Conservation (phyloP, 306 rosid species). For the Corylus avellana region DNA sequence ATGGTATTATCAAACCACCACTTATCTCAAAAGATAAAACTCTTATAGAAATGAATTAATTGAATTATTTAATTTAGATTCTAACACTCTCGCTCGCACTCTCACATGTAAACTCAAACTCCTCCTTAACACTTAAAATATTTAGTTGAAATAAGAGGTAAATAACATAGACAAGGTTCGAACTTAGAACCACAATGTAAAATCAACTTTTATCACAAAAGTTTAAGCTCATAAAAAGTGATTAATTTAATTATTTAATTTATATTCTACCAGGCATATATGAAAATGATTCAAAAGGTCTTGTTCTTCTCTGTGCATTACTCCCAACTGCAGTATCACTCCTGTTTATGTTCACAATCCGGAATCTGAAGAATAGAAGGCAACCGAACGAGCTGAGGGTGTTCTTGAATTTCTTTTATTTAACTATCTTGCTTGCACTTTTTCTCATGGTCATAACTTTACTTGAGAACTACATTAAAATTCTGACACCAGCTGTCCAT, state of each 20-base stretch:
- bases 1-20: constrained; percentile 4
- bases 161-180: no score
- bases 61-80: no score
- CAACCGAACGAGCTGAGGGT: constrained; percentile 35
- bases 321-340: constrained; percentile 42
- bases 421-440: constrained; percentile 41
- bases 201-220: no score
- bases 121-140: no score
- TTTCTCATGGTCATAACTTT: constrained; percentile 41
- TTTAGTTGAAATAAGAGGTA: no score
- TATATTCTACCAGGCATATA: constrained; percentile 3
- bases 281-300: constrained; percentile 37
- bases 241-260: no score
- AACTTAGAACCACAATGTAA: no score
- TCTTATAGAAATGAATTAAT: no score
- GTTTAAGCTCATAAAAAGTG: no score
- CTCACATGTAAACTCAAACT: no score
- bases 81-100: no score
- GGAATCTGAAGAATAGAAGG: constrained; percentile 26
- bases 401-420: constrained; percentile 40
- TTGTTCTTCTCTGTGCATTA: constrained; percentile 50
- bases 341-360: constrained; percentile 38
- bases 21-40: no score
- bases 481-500: constrained; percentile 25
- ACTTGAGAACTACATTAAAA: constrained; percentile 14